Evolutionary conservation across 148 eudicot genomes (phyloP), one percentile per base, ranked within the genome.

Genomic region (Silene uniflora): DNA sequence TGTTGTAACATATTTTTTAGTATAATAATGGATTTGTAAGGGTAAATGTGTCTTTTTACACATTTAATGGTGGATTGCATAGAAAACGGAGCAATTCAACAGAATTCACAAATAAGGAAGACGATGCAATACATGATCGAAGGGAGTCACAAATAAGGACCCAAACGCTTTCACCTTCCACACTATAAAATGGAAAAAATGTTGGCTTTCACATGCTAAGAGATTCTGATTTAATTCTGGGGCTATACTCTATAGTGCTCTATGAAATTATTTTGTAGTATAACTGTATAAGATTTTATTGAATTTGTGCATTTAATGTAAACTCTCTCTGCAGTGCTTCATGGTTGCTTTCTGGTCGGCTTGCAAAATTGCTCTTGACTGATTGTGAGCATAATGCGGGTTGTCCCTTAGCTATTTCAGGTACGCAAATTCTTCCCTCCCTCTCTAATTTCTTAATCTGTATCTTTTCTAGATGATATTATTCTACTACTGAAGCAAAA

Each of bases 271-370:
- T 49, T 49, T 49, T 11, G n/a, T 32, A 72, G 56, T 65, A 54
- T 46, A 78, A 6, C 22, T 64, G 56, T 65, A 54, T 46, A 78
- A 6, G 44, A 67, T 72, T 10, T 44, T 24, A 0, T 76, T 9
- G 16, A 75, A 27, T 27, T 72, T 60, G 49, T n/a, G 44, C 44
- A 1, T 12, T 52, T 73, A 27, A 61, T 24, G 18, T 62, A 60
- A 61, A 61, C 71, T 73, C 55, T 83, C 61, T 71, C 52, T 46
- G 22, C 82, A 90, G 99, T 80, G 88, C 88, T 70, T 85, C 97
- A 7, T 90, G 92, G 93, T 75, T 90, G 82, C 91, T 89, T 73
- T 89, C 99, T 71, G 96, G 99, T 79, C 87, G 94, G 73, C 97
- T 95, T 68, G 97, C 92, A 62, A 92, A 88, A 80, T 83, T 95